phyloP scores from a whole-genome alignment of 2,329 filamentous ascomycete species.

The Purpureocillium lavendulum region DNA sequence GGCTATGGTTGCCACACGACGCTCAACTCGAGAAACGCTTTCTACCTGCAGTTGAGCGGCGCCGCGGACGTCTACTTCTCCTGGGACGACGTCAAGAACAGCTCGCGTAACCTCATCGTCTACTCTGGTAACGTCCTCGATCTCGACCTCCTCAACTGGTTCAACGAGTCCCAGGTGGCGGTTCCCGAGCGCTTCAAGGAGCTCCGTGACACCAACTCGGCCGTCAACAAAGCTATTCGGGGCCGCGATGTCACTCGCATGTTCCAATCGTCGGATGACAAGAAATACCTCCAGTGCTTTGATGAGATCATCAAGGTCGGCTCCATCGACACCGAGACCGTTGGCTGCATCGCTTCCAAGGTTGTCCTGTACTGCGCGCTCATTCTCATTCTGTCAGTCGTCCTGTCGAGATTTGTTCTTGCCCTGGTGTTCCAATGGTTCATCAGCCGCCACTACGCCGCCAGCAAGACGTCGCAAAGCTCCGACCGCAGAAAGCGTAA shows the following conservation, averaged over 20 bases:
- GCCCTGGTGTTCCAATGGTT: constrained; percentile 96
- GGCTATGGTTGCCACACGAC: constrained; percentile 90
- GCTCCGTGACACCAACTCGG: constrained; percentile 58
- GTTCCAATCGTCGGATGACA: constrained; percentile 72
- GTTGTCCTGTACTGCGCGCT: constrained; percentile 93
- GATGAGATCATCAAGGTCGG: constrained; percentile 94
- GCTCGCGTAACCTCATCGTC: constrained; percentile 80
- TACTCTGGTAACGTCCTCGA: constrained; percentile 94
- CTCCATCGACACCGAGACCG: constrained; percentile 88
- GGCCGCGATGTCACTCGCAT: constrained; percentile 85
- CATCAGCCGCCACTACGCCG: constrained; percentile 75
- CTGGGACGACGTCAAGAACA: constrained; percentile 90
- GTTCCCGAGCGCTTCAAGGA: constrained; percentile 73
- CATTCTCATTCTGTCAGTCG: constrained; percentile 84
- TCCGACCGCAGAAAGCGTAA: constrained; percentile 77
- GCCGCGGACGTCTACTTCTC: constrained; percentile 90
- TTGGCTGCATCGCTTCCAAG: constrained; percentile 95
- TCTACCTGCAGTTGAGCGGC: constrained; percentile 60
- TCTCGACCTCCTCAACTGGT: constrained; percentile 80
- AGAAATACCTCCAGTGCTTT: constrained; percentile 76
- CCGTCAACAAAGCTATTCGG: constrained; percentile 54
- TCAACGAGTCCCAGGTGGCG: constrained; percentile 71
- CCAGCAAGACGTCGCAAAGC: constrained; percentile 74
- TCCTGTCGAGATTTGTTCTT: constrained; percentile 76
- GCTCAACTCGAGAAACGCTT: constrained; percentile 55